Percentiles rank a stretch among this genome's conserved stretches.
Conservation (phyloP, 345 rosid species). For the Gossypium australe region DNA sequence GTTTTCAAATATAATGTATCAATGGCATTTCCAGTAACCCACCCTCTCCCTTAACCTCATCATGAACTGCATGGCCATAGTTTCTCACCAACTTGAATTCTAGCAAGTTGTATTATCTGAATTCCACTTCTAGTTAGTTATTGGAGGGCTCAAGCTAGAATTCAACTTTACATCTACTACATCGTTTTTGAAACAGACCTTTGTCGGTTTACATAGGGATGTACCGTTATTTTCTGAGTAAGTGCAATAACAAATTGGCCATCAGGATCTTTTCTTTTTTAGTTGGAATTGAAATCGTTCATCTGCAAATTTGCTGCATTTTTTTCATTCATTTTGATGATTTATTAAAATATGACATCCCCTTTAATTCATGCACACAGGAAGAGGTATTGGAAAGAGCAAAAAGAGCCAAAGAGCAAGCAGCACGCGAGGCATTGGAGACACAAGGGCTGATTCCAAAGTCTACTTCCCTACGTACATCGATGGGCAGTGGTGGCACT, state of each 20-base stretch:
- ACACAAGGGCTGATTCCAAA: conserved; percentile 42
- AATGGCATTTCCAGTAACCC: neutral
- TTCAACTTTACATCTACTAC: neutral
- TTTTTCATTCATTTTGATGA: neutral
- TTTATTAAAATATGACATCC: neutral
- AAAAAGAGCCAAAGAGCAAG: conserved; percentile 67
- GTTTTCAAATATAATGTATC: neutral
- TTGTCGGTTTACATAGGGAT: neutral
- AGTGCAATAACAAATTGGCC: neutral
- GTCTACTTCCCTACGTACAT: conserved; percentile 15
- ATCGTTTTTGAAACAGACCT: neutral
- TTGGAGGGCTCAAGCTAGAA: neutral
- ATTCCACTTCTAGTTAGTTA: neutral
- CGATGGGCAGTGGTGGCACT: neutral
- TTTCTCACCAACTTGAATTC: neutral
- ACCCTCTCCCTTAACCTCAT: neutral
- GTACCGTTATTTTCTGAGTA: neutral
- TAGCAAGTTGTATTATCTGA: neutral
- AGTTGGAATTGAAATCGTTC: neutral
- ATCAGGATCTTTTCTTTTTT: neutral
- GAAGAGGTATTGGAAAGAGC: conserved; percentile 83
- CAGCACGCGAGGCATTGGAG: conserved; percentile 69
- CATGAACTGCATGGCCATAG: neutral
- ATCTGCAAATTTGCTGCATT: neutral
- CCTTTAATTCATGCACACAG: conserved; percentile 26